Conservation (phyloP, 2,329 filamentous ascomycete species). For the Pyrenophora teres region DNA sequence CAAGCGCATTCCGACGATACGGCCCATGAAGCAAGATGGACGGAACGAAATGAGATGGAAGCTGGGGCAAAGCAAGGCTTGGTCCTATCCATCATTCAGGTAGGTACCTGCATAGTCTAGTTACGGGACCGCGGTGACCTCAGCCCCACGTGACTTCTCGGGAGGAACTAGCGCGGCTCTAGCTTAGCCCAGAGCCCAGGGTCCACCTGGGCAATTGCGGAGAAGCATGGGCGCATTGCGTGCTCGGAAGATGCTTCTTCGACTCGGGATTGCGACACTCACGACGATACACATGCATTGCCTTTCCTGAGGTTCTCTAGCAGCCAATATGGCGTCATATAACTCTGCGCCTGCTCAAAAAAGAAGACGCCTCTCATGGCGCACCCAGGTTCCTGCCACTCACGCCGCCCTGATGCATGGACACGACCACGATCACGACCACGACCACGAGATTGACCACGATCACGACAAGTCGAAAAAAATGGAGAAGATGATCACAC, state of each 20-base stretch:
- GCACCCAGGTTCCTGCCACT: slow-evolving; percentile 26
- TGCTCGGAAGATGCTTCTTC: slow-evolving; percentile 20
- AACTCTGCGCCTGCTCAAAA: slow-evolving; percentile 20
- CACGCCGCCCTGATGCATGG: slow-evolving; percentile 43
- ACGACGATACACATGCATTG: slow-evolving; percentile 19
- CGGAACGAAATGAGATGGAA: neutral
- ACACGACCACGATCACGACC: slow-evolving; percentile 47
- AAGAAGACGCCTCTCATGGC: slow-evolving; percentile 38
- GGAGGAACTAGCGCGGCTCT: too few relatives aligned
- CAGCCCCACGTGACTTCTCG: neutral
- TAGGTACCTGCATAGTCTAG: too few relatives aligned
- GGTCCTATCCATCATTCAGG: too few relatives aligned
- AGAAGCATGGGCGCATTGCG: slow-evolving; percentile 11
- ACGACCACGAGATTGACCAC: slow-evolving; percentile 12
- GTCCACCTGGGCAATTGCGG: too few relatives aligned
- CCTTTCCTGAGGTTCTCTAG: neutral
- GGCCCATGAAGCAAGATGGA: too few relatives aligned
- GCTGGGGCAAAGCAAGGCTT: neutral
- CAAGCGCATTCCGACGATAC: too few relatives aligned
- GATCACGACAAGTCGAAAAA: slow-evolving; percentile 57
- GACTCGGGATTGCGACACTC: slow-evolving; percentile 22
- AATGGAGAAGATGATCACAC: slow-evolving; percentile 77
- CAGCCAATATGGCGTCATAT: slow-evolving; percentile 31
- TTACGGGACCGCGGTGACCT: too few relatives aligned
- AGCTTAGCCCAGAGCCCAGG: too few relatives aligned